Percentiles rank a stretch among this genome's conserved stretches.
phyloP scores from a whole-genome alignment of 176 grass and related monocot species.

The Zizania latifolia region DNA sequence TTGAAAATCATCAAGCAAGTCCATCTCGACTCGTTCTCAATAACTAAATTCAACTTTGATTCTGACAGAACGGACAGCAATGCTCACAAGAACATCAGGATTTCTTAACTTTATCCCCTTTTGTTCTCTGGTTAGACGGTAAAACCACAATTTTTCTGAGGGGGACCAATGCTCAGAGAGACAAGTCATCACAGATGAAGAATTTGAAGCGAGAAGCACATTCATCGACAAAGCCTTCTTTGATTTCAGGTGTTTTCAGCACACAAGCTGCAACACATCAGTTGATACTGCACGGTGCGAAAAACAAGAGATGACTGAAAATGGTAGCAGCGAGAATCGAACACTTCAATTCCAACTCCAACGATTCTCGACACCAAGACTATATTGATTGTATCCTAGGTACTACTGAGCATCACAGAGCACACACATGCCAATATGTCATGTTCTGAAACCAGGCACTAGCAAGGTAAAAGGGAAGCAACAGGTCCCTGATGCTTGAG shows the following conservation, averaged over 20 bases:
- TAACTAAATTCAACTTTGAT: not conserved
- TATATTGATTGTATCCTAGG: not conserved
- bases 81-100: not conserved
- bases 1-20: not conserved
- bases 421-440: not conserved
- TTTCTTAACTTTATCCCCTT: not conserved
- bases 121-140: not conserved
- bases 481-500: not conserved
- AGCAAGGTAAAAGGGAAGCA: not conserved
- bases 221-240: too few relatives aligned
- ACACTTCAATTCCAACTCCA: conserved; percentile 21
- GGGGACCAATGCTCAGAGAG: too few relatives aligned
- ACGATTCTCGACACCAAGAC: not conserved
- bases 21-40: not conserved
- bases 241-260: too few relatives aligned
- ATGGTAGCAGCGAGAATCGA: conserved; percentile 5
- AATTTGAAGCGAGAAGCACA: too few relatives aligned
- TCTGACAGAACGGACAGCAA: not conserved
- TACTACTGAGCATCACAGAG: conserved; percentile 9
- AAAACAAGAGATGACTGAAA: not conserved
- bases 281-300: not conserved
- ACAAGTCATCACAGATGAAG: too few relatives aligned
- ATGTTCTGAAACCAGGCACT: not conserved
- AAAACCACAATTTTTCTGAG: too few relatives aligned
- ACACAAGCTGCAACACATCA: not conserved